Evolutionary conservation across 192 early-diverging fungal genomes (phyloP).

Genomic region (Backusella liffmaniae): DNA sequence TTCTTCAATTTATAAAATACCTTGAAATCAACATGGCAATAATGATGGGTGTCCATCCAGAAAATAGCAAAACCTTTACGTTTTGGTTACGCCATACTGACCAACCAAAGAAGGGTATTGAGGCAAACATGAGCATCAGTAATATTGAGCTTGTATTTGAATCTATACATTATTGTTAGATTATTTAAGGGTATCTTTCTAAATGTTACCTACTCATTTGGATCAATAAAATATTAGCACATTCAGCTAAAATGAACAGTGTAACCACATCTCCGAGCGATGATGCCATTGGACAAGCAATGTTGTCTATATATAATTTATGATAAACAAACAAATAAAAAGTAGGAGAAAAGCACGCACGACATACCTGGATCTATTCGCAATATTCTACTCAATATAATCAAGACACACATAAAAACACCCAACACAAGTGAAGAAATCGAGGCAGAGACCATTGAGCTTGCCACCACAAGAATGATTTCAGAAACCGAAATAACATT

Average conservation of each 20-base stretch:
- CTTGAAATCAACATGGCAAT: conserved; percentile 74
- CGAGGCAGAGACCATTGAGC: conserved; percentile 67
- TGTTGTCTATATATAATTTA: conserved; percentile 52
- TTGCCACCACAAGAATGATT: conserved; percentile 55
- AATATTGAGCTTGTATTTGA: conserved; percentile 39
- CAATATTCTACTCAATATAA: conserved; percentile 58
- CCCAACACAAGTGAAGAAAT: conserved; percentile 73
- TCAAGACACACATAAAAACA: conserved; percentile 65
- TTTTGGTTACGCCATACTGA: conserved; percentile 58
- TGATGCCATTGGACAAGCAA: conserved; percentile 75
- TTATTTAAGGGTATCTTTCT: conserved; percentile 30
- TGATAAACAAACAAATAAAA: neutral
- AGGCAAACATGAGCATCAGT: conserved; percentile 38
- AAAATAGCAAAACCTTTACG: conserved; percentile 61
- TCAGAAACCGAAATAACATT: conserved; percentile 41
- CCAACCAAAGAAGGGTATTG: conserved; percentile 47
- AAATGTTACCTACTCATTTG: conserved; percentile 44
- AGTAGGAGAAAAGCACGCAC: neutral
- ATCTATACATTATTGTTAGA: conserved; percentile 18
- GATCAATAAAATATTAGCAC: conserved; percentile 46
- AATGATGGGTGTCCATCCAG: conserved; percentile 77
- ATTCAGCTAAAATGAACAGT: conserved; percentile 58
- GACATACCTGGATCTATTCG: conserved; percentile 73
- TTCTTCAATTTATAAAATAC: conserved; percentile 25
- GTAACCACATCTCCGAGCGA: conserved; percentile 74